phyloP scores from a whole-genome alignment of 2,329 filamentous ascomycete genomes.

The Venturia pyrina region DNA sequence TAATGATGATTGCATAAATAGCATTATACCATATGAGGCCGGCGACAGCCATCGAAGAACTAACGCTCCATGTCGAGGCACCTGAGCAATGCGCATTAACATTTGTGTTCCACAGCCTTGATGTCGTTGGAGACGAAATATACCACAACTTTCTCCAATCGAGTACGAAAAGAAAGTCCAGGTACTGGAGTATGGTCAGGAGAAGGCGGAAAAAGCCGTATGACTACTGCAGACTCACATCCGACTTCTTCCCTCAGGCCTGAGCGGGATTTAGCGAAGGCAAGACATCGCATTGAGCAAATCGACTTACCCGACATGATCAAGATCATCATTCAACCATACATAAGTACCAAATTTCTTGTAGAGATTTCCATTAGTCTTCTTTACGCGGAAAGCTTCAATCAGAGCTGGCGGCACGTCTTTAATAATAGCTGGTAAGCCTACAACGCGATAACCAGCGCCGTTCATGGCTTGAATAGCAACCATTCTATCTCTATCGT shows the following conservation, averaged over 20 bases:
- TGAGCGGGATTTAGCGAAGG: neutral
- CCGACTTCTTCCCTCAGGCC: neutral
- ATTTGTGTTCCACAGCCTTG: neutral
- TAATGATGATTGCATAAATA: neutral
- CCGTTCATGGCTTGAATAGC: neutral
- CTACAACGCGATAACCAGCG: neutral
- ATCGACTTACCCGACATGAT: neutral
- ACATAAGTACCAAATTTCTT: neutral
- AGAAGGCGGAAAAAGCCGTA: neutral
- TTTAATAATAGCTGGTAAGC: neutral
- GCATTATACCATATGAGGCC: neutral
- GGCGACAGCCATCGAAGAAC: neutral
- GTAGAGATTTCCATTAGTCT: neutral
- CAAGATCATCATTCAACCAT: neutral
- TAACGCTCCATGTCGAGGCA: neutral
- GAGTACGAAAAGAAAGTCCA: constrained; percentile 1
- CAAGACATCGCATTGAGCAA: neutral
- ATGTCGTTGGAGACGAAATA: neutral
- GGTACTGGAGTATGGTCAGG: neutral
- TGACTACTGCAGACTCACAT: neutral
- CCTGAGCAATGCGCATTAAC: neutral
- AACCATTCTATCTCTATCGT: neutral
- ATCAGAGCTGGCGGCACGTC: neutral
- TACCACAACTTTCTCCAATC: constrained; percentile 1
- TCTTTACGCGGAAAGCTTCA: neutral